phyloP scores from a whole-genome alignment of 805 yeast species.

The Yarrowia hollandica region DNA sequence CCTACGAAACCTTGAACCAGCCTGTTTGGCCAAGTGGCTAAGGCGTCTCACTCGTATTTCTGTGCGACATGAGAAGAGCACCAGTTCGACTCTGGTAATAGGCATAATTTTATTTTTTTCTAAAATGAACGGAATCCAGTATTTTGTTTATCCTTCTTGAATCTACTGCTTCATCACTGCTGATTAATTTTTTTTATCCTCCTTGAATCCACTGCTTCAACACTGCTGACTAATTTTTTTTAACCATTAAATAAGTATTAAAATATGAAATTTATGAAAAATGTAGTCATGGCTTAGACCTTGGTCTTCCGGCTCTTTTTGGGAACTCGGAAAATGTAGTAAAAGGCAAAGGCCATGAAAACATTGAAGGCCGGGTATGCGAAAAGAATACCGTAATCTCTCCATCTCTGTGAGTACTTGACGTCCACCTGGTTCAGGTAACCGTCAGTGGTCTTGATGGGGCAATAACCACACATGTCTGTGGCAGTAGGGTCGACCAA shows the following conservation, averaged over 20 bases:
- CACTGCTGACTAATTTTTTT: no score
- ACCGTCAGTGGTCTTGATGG: slow-evolving; percentile 55
- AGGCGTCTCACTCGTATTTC: slow-evolving; percentile 52
- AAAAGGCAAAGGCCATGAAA: slow-evolving; percentile 48
- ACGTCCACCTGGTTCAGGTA: slow-evolving; percentile 49
- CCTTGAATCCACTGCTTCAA: no score
- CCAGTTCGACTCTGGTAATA: slow-evolving; percentile 29
- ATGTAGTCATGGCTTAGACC: neutral
- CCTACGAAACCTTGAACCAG: neutral
- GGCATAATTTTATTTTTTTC: slow-evolving; percentile 18
- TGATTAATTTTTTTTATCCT: no score
- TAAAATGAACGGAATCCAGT: slow-evolving; percentile 56
- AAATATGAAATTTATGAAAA: neutral
- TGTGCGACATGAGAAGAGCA: slow-evolving; percentile 28
- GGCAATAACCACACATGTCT: slow-evolving; percentile 59
- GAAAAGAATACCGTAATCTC: slow-evolving; percentile 58
- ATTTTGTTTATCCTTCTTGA: no score
- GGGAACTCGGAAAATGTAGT: slow-evolving; percentile 78
- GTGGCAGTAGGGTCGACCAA: slow-evolving; percentile 49
- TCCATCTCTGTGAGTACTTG: slow-evolving; percentile 48
- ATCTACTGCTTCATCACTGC: no score
- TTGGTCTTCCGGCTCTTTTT: slow-evolving; percentile 18
- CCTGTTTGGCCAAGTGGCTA: slow-evolving; percentile 30
- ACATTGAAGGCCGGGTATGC: slow-evolving; percentile 51
- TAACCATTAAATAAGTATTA: no score